Evolutionary conservation across 345 rosid genomes (phyloP), one percentile per base, ranked within the genome.

Genomic region (Bruguiera gymnorhiza): DNA sequence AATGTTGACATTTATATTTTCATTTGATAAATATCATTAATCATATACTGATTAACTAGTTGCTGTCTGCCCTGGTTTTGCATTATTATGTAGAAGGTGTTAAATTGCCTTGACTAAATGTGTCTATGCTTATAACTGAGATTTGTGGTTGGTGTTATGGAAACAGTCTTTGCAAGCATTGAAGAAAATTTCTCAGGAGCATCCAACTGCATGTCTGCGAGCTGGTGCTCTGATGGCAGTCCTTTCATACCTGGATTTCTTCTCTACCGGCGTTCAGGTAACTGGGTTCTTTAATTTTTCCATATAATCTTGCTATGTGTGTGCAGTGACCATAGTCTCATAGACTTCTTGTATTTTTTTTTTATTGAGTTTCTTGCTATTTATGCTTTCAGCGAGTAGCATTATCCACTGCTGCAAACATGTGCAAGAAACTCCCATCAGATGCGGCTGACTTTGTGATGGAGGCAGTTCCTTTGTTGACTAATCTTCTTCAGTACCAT

Each of bases 201-300:
- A 96, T 66, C 99, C 99, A 39, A 92, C 99, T 72, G 94, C 97
- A 23, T 96, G 98, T 78, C 73, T 96, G 79, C 87, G 99, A 64
- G 99, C 94, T 43, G 99, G 99, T 73, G 98, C 99, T 64, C 96
- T 96, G 57, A 96, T 96, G 99, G 99, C 98, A 0, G 99, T 96
- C 77, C 98, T 96, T 80, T 90, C 98, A 1, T 96, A 90, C 71
- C 83, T 96, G 78, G 99, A 96, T 90, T 96, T 96, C 82, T 96
- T 96, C 82, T 88, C 99, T 68, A 96, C 99, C 8, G 99, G 99
- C 70, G 99, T 96, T 50, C 99, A 92, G 99, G 99, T 95, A 70
- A 46, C 58, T 69, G 34, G 59, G 55, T 72, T 57, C 13, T n/a
- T 54, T 27, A 20, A 37, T 60, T 73, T 69, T 31, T 60, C 5